phyloP scores from a whole-genome alignment of 2,329 filamentous ascomycete genomes.

The Trichoderma pleuroti region DNA sequence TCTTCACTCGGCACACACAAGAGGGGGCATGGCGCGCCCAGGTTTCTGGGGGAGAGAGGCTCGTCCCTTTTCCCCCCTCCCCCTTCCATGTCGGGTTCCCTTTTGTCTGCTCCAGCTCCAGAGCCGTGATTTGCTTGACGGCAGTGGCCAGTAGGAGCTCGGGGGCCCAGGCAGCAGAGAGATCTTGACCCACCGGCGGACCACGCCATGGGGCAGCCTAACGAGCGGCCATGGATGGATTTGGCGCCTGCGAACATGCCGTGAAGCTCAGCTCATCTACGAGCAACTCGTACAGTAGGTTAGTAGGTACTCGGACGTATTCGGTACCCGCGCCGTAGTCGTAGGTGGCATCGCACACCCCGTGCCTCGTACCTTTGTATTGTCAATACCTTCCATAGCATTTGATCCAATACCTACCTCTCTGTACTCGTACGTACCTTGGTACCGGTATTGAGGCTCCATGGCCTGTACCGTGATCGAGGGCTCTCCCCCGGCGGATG shows the following conservation, averaged over 20 bases:
- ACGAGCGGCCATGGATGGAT: background rate
- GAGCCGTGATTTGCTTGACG: constrained; percentile 5
- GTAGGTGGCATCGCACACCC: background rate
- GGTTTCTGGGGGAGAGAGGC: constrained; percentile 11
- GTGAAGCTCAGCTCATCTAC: background rate
- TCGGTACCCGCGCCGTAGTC: background rate
- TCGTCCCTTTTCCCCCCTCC: background rate
- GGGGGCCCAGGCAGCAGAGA: background rate
- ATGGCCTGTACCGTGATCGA: background rate
- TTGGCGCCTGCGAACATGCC: background rate
- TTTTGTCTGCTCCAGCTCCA: constrained; percentile 1
- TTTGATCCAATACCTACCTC: background rate
- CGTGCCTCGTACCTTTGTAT: background rate
- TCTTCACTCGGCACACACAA: constrained; percentile 4
- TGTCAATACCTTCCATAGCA: background rate
- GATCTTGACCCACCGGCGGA: constrained; percentile 18
- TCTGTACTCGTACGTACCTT: no score
- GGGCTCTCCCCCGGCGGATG: background rate
- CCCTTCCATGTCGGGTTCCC: background rate
- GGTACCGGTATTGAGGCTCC: background rate
- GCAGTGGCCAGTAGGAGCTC: constrained; percentile 14
- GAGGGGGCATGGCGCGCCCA: background rate
- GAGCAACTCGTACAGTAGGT: background rate
- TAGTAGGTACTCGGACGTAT: no score
- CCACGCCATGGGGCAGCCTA: constrained; percentile 16